These are phyloP conservation scores for Fusarium sp. DNA, from an alignment of 2,329 filamentous ascomycete species.

Conservation along the genomic window DNA sequence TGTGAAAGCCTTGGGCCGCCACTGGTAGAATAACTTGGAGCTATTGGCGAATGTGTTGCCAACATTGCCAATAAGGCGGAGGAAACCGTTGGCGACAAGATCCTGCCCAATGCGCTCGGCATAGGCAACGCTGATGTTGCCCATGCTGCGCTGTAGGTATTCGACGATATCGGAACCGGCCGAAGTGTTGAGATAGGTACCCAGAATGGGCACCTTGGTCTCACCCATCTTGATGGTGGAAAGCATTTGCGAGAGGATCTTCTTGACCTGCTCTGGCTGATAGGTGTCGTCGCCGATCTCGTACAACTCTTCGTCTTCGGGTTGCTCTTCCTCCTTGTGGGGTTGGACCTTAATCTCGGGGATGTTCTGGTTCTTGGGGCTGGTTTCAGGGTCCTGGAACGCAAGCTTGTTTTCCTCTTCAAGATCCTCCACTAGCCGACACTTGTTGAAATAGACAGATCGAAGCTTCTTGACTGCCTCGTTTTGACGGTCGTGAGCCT, in stretches of 20 bases:
- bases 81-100: conserved; percentile 83
- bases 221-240: conserved; percentile 88
- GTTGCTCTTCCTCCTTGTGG: conserved; percentile 66
- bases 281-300: conserved; percentile 94
- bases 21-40: conserved; percentile 97
- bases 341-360: conserved; percentile 90
- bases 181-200: conserved; percentile 93
- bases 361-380: conserved; percentile 71
- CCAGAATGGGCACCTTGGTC: conserved; percentile 93
- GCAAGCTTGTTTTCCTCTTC: conserved; percentile 99
- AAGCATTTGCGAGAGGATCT: conserved; percentile 86
- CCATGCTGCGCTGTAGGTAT: conserved; percentile 91
- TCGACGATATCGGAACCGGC: conserved; percentile 93
- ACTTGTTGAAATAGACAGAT: conserved; percentile 99
- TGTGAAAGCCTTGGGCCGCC: conserved; percentile 92
- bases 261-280: conserved; percentile 86
- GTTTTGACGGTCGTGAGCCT: conserved; percentile 90
- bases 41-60: conserved; percentile 97
- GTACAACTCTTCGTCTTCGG: conserved; percentile 83
- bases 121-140: conserved; percentile 84
- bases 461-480: conserved; percentile 92
- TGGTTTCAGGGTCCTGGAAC: conserved; percentile 85
- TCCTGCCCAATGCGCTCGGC: conserved; percentile 96
- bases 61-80: conserved; percentile 92
- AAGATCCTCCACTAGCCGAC: conserved; percentile 91